Conservation (phyloP, 805 yeast genomes). For the Candida chauliodis region DNA sequence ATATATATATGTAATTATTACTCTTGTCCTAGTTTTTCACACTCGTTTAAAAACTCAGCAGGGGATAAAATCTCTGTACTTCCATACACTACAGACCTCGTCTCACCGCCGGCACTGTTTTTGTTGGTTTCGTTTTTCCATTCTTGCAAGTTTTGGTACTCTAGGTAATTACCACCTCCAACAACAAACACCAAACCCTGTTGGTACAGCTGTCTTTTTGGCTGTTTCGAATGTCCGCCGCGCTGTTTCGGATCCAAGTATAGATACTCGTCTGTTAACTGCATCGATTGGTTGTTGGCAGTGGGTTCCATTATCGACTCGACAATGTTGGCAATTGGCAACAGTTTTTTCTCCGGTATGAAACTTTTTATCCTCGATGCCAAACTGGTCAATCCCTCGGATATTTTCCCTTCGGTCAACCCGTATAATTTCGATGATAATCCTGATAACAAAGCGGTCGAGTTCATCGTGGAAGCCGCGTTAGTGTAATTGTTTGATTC, state of each 20-base stretch:
- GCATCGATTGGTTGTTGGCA: slow-evolving; percentile 59
- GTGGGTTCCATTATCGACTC: slow-evolving; percentile 88
- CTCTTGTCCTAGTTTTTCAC: slow-evolving; percentile 46
- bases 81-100: slow-evolving; percentile 75
- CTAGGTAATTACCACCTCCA: slow-evolving; percentile 95
- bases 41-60: slow-evolving; percentile 62
- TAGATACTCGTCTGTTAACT: slow-evolving; percentile 81
- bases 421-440: slow-evolving; percentile 76
- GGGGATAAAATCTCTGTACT: slow-evolving; percentile 77
- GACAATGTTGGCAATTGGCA: slow-evolving; percentile 87
- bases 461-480: slow-evolving; percentile 36
- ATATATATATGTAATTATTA: no score
- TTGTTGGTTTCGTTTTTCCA: slow-evolving; percentile 51
- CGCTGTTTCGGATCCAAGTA: slow-evolving; percentile 89
- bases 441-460: slow-evolving; percentile 65
- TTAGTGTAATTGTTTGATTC: slow-evolving; percentile 11
- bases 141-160: slow-evolving; percentile 90
- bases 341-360: slow-evolving; percentile 80
- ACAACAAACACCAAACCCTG: slow-evolving; percentile 88
- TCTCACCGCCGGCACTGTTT: slow-evolving; percentile 22
- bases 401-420: slow-evolving; percentile 74
- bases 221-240: slow-evolving; percentile 87
- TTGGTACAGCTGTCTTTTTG: slow-evolving; percentile 75
- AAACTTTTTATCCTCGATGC: slow-evolving; percentile 84
- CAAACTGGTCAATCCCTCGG: slow-evolving; percentile 86